Evolutionary conservation across 495 filamentous ascomycete species (phyloP).

Genomic region (Daldinia grandis): DNA sequence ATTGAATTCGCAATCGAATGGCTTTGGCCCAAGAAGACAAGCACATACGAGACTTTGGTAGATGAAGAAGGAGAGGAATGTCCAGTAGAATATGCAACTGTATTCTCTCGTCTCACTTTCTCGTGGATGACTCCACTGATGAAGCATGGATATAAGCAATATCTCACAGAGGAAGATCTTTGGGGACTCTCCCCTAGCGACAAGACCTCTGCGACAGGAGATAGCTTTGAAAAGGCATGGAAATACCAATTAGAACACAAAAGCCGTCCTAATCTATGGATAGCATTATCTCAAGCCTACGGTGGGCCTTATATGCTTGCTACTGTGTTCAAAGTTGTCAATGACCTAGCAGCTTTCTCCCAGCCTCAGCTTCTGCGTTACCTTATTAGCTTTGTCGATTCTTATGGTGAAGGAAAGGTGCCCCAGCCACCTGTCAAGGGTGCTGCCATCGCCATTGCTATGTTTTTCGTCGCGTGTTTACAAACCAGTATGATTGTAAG

Average conservation of each 20-base stretch:
- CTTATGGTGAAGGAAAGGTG: conserved; percentile 66
- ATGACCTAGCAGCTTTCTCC: conserved; percentile 83
- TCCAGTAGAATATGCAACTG: conserved; percentile 90
- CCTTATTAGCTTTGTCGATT: conserved; percentile 86
- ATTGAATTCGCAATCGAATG: conserved; percentile 87
- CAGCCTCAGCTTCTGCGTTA: conserved; percentile 91
- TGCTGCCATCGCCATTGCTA: conserved; percentile 85
- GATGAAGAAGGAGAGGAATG: conserved; percentile 84
- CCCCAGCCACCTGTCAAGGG: conserved; percentile 84
- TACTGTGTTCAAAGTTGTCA: conserved; percentile 81
- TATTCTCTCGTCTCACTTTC: conserved; percentile 95
- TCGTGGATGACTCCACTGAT: conserved; percentile 99
- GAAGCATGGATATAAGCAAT: conserved; percentile 92
- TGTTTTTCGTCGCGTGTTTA: conserved; percentile 86
- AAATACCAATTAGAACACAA: conserved; percentile 74
- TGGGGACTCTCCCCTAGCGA: conserved; percentile 89
- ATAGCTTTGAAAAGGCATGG: conserved; percentile 78
- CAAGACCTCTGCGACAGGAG: conserved; percentile 74
- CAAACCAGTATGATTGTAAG: conserved; percentile 72
- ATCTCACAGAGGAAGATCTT: conserved; percentile 92
- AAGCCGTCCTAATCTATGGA: conserved; percentile 83
- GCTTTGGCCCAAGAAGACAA: conserved; percentile 86
- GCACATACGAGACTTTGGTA: conserved; percentile 82
- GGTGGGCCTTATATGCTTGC: conserved; percentile 83
- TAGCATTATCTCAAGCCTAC: conserved; percentile 86